Evolutionary conservation across 345 rosid genomes (phyloP).

Genomic region (Ceriops decandra): DNA sequence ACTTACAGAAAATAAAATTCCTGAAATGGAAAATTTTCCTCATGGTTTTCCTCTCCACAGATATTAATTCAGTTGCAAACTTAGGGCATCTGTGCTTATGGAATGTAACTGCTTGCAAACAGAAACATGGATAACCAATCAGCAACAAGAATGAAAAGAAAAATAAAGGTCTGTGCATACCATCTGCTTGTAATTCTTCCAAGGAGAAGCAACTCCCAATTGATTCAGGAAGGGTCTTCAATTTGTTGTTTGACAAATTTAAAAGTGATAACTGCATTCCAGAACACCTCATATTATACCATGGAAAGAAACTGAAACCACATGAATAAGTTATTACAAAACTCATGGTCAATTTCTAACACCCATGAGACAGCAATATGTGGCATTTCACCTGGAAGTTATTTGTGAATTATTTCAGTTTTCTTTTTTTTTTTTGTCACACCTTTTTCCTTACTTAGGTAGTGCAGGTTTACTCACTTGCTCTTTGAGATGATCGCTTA

Average conservation of each 20-base stretch:
- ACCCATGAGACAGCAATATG: too few species aligned
- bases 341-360: too few species aligned
- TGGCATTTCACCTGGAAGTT: neutral
- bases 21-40: neutral
- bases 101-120: neutral
- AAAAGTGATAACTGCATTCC: constrained; percentile 70
- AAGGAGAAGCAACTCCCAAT: constrained; percentile 90
- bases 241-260: constrained; percentile 81
- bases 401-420: neutral
- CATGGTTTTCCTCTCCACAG: neutral
- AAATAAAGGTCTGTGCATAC: constrained; percentile 34
- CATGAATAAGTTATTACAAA: neutral
- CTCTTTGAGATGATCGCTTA: too few species aligned
- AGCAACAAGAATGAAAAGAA: neutral
- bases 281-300: constrained; percentile 21
- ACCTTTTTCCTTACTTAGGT: neutral
- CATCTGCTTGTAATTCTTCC: constrained; percentile 90
- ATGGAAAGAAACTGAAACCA: constrained; percentile 1
- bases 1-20: neutral
- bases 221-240: constrained; percentile 92
- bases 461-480: too few species aligned
- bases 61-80: neutral
- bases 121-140: neutral
- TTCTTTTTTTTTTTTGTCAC: neutral
- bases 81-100: neutral